A percentile compares a stretch with the other conserved stretches of the same genome.
These are phyloP conservation scores for Isabelozyma rhagii DNA, from an alignment of 805 yeast genomes.

Conservation along the genomic window DNA sequence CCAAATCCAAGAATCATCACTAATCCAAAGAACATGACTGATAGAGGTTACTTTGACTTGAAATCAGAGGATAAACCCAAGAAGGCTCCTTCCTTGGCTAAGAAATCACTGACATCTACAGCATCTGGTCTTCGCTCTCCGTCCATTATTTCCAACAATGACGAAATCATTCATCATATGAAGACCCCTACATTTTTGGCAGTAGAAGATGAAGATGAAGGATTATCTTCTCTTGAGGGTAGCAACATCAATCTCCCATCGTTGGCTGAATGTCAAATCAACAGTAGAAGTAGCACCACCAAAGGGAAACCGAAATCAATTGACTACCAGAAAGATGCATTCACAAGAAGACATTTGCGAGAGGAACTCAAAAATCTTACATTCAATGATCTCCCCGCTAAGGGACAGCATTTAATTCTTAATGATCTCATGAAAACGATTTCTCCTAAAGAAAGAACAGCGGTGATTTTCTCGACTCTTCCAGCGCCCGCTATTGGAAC, in stretches of 20 bases:
- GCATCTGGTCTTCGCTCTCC: conserved; percentile 18
- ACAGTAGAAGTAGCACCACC: neutral
- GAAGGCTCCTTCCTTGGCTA: neutral
- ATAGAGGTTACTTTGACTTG: conserved; percentile 5
- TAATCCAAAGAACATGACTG: neutral
- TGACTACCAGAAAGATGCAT: conserved; percentile 4
- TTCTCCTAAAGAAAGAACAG: conserved; percentile 54
- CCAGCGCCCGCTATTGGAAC: conserved; percentile 89
- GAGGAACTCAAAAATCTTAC: conserved; percentile 40
- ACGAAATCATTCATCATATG: conserved; percentile 32
- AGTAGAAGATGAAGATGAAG: conserved; percentile 17
- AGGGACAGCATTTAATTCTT: conserved; percentile 83
- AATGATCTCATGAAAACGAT: conserved; percentile 76
- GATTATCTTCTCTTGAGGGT: conserved; percentile 10
- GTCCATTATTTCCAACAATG: conserved; percentile 33
- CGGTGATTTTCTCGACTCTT: conserved; percentile 79
- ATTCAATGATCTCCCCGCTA: conserved; percentile 87
- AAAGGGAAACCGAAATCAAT: neutral
- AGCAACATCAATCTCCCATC: conserved; percentile 7
- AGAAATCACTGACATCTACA: neutral
- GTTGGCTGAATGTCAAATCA: neutral
- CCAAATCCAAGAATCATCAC: conserved; percentile 4
- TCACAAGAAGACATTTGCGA: conserved; percentile 34
- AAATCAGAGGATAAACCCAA: conserved; percentile 8
- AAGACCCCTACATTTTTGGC: conserved; percentile 32